A percentile compares a stretch with the other conserved stretches of the same genome.
These are phyloP conservation scores for Eustoma russellianum DNA, from an alignment of 257 asterid genomes.

Conservation along the genomic window DNA sequence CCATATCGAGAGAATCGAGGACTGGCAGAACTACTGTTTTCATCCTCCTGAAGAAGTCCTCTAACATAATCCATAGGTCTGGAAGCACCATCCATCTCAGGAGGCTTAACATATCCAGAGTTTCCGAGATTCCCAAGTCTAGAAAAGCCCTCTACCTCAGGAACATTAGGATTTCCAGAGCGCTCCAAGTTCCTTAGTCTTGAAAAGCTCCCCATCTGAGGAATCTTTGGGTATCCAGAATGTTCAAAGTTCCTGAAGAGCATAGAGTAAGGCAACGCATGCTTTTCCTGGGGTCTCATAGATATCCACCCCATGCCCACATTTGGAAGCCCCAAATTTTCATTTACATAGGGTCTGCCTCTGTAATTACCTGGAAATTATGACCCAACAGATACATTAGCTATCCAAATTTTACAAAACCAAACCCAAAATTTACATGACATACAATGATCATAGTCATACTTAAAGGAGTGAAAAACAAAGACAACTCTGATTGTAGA, in stretches of 20 bases:
- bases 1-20: neutral
- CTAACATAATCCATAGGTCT: slow-evolving; percentile 25
- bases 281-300: slow-evolving; percentile 16
- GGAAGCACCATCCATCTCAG: slow-evolving; percentile 15
- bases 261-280: slow-evolving; percentile 22
- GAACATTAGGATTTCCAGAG: slow-evolving; percentile 31
- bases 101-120: slow-evolving; percentile 30
- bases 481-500: too few relatives aligned
- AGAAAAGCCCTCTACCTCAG: slow-evolving; percentile 15
- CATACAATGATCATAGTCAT: neutral
- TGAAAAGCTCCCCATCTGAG: slow-evolving; percentile 18
- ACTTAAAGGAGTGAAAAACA: neutral
- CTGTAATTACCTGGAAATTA: slow-evolving; percentile 15
- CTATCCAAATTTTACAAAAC: neutral
- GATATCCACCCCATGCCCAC: slow-evolving; percentile 22
- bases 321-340: slow-evolving; percentile 14
- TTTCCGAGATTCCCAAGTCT: slow-evolving; percentile 20
- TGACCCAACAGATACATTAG: slow-evolving; percentile 9
- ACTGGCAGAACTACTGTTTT: slow-evolving; percentile 9
- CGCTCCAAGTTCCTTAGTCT: slow-evolving; percentile 19
- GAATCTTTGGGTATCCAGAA: slow-evolving; percentile 34
- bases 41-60: slow-evolving; percentile 5
- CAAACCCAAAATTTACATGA: neutral
- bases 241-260: slow-evolving; percentile 30
- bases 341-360: slow-evolving; percentile 7